Base-by-base conservation (phyloP, 1,284 basidiomycete genomes). In the Sporisorium sorghi region DNA sequence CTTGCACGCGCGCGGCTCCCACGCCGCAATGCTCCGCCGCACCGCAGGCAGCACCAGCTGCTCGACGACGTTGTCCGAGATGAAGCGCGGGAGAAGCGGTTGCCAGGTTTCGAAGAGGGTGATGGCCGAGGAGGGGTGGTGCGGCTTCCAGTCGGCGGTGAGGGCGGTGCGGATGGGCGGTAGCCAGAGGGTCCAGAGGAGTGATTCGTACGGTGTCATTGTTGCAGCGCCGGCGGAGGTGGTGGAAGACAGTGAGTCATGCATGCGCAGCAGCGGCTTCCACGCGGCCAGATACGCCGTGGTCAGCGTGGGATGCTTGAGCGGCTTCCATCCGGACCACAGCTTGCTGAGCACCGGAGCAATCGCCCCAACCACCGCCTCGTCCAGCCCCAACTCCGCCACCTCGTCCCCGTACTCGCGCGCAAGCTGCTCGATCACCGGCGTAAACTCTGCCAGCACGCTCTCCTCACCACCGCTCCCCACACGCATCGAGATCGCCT, bases 21-120 rank as follows among this genome's bases (percentile, higher is more conserved):
- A 97, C 33, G 92, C 90, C 5, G 89, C 88, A n/a, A 99, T 89
- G 1, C 93, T 90, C 56, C 90, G 90, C 43, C 90, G 88, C 2
- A 99, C 88, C 85, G 97, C 97, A 1, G 97, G 97, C 17, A 99
- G 86, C 43, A 99, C 88, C 28, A 99, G 90, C 85, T 99, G 97
- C 80, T 98, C 94, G 60, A 98, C 88, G 61, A 99, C 87, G 83
- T 99, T 99, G 86, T 99, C 96, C 46, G 89, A 89, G 68, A 99
- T 90, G 85, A 98, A 99, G 0, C 88, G 87, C 0, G 97, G 97
- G 1, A 99, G 87, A 56, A 97, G 89, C 0, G 89, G 87, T 2
- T 90, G 89, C 97, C 97, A 99, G 0, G 90, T 88, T 84, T 97
- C 92, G 82, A 94, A 91, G 1, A 99, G 87, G 39, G 89, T 89